Evolutionary conservation across 23 red algal species (phyloP), one percentile per base, ranked within the genome.

Genomic region (Gracilariopsis chorda): DNA sequence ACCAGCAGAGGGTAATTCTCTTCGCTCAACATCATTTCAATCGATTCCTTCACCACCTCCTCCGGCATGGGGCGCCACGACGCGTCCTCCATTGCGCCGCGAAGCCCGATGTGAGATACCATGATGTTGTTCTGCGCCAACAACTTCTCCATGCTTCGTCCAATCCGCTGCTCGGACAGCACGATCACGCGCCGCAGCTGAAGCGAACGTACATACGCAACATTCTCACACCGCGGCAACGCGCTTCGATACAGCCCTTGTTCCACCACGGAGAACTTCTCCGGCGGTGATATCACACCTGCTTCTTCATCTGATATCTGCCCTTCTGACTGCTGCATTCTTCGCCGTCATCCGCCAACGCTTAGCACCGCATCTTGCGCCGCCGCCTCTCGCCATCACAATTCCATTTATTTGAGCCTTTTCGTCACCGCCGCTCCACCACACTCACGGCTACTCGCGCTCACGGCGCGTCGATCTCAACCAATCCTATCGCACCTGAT

Each of bases 11-110:
- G 94, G 65, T 94, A 88, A 34, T 57, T 55, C 13, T 74, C 42
- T 29, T 33, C 65, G 42, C 48, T 36, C 24, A 99, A 58, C 29
- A 94, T 88, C 4, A 92, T 36, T 87, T 99, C 87, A 28, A 96
- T 16, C 2, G 84, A 52, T 29, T 93, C 51, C 56, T 95, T 95
- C 24, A 95, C 91, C 56, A 95, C 84, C 78, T 99, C 97, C 48
- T 99, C 97, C 37, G 82, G 32, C 28, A 95, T 78, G n/a, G 93
- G 97, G 20, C 91, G 91, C 97, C 97, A 99, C 40, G 78, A 29
- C 13, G 32, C 46, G 47, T 65, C 88, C 33, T 34, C 10, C 68
- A 44, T 20, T 25, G 29, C 49, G 68, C 14, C 56, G 64, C 70
- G 36, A 43, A 36, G 28, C 29, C 58, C 30, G 48, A 90, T 57